Evolutionary conservation across 306 rosid species (phyloP).

Genomic region (Biancaea sappan): DNA sequence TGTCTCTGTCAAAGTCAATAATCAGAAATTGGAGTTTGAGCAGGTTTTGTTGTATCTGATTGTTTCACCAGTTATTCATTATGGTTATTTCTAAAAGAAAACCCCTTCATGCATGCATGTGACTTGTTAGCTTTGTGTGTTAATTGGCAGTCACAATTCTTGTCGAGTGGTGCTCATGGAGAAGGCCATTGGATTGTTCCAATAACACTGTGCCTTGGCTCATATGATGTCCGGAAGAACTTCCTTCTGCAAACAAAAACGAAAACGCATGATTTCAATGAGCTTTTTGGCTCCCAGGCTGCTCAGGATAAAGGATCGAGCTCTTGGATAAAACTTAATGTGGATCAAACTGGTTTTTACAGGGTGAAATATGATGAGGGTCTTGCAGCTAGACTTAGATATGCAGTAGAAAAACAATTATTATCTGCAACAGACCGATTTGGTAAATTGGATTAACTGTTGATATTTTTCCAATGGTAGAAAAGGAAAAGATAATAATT

Average conservation of each 20-base stretch:
- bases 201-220: conserved; percentile 70
- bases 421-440: conserved; percentile 85
- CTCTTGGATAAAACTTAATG: conserved; percentile 85
- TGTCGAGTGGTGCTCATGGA: conserved; percentile 78
- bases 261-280: conserved; percentile 57
- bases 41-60: conserved; percentile 60
- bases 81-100: conserved; percentile 18
- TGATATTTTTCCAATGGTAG: background rate
- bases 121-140: conserved; percentile 21
- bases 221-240: conserved; percentile 65
- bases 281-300: conserved; percentile 40
- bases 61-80: conserved; percentile 23
- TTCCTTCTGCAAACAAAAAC: conserved; percentile 70
- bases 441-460: conserved; percentile 54
- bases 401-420: conserved; percentile 65
- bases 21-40: conserved; percentile 72
- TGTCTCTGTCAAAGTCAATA: conserved; percentile 66
- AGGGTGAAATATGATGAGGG: conserved; percentile 86
- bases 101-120: conserved; percentile 22
- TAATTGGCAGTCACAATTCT: conserved; percentile 75
- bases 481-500: conserved; percentile 29
- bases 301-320: conserved; percentile 31
- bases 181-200: conserved; percentile 92
- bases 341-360: conserved; percentile 94
- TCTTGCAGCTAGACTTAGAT: conserved; percentile 73